Base-by-base conservation (phyloP, 2,329 filamentous ascomycete genomes). In the Xylaria arbuscula region DNA sequence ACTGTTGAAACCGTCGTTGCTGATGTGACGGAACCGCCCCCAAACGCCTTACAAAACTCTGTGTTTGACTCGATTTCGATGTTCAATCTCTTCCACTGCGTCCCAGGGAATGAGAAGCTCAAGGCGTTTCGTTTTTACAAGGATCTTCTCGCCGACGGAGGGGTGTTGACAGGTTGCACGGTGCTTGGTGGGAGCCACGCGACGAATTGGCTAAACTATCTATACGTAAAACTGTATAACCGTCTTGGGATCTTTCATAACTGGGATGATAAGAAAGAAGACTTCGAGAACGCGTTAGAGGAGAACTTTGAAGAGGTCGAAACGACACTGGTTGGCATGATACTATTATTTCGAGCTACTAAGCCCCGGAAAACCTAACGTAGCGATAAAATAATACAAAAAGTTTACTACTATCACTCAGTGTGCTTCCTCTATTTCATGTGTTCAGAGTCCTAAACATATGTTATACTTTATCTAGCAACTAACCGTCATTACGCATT, bases 61-160 rank as follows among this genome's bases (percentile, higher is more conserved):
- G 72, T 71, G 54, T 85, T 82, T 69, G 79, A 83, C 70, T 81
- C 81, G 0, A 80, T 86, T 59, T 80, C 80, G 15, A 76, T 83
- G 73, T 82, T 82, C 71, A 83, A 81, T 69, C 68, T 83, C 4
- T 74, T 83, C 17, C 82, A 84, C 70, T 83, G 82, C 71, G 68
- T 84, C 10, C 81, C 81, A 0, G 77, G 77, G 0, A 55, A 64
- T 3, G 66, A 67, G 5, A 82, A 83, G 69, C 64, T 76, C 13
- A 54, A 40, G 11, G 74, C 81, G 1, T 76, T 83, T 22, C 62
- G 51, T 7, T 72, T 74, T 5, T 75, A 80, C 56, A 81, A 79
- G 69, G 66, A 71, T 1, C 64, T 77, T 6, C 70, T 83, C 10
- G 74, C 68, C 11, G 74, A 77, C 1, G 72, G 78, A n/a, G 82